These are phyloP conservation scores for Daldinia sp. DNA, from an alignment of 2,329 filamentous ascomycete species.

Conservation along the genomic window DNA sequence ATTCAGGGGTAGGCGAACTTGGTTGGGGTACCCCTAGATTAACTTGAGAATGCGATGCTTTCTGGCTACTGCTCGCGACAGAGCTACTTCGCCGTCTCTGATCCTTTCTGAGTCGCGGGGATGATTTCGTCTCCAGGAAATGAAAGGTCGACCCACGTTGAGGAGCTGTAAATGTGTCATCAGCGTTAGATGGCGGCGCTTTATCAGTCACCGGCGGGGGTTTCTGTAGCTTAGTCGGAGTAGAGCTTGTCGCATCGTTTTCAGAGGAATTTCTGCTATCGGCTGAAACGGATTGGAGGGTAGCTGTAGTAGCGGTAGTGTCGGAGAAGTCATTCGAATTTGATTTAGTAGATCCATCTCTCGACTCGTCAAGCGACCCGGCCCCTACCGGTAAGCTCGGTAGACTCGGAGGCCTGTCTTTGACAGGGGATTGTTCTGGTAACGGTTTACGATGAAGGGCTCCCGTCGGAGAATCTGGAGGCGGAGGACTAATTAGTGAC, in stretches of 20 bases:
- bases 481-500: conserved; percentile 43
- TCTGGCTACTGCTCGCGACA: conserved; percentile 31
- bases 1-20: conserved; percentile 46
- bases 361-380: conserved; percentile 16
- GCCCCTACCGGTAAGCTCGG: conserved; percentile 18
- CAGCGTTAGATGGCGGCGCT: conserved; percentile 28
- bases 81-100: conserved; percentile 45
- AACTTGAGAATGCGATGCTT: conserved; percentile 28
- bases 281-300: conserved; percentile 4
- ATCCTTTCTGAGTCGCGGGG: conserved; percentile 41
- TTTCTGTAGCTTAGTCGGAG: conserved; percentile 38
- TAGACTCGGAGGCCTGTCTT: conserved; percentile 36
- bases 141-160: conserved; percentile 36
- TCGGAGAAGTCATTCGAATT: conserved; percentile 9
- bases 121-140: conserved; percentile 41
- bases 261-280: conserved; percentile 33
- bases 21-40: conserved; percentile 32
- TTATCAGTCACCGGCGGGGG: conserved; percentile 34
- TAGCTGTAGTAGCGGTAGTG: conserved; percentile 3
- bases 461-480: conserved; percentile 37
- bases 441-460: conserved; percentile 42
- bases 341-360: neutral
- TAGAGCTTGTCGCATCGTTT: conserved; percentile 12
- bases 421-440: conserved; percentile 34
- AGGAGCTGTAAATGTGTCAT: conserved; percentile 28